Conservation (phyloP, 1,284 basidiomycete genomes). For the Cutaneotrichosporon sp. region DNA sequence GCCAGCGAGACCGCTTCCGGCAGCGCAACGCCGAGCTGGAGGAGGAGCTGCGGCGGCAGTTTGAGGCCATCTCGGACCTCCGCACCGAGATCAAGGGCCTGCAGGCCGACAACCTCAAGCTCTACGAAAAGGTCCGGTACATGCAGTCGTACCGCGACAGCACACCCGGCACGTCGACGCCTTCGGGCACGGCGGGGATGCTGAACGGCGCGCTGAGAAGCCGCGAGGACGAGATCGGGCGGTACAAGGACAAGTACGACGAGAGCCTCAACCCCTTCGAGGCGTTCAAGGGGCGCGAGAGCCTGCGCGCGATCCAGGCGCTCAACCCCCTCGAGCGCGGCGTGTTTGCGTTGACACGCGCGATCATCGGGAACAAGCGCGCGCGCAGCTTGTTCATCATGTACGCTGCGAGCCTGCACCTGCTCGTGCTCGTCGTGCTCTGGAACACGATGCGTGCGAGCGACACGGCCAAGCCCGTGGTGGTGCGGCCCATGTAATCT, state of each 20-base stretch:
- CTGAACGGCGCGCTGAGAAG: constrained; percentile 41
- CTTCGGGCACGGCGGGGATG: constrained; percentile 23
- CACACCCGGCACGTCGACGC: constrained; percentile 20
- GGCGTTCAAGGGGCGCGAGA: constrained; percentile 86
- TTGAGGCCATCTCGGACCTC: constrained; percentile 86
- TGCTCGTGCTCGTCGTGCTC: constrained; percentile 48
- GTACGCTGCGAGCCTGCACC: constrained; percentile 48
- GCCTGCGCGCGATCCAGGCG: constrained; percentile 84
- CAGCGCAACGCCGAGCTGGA: constrained; percentile 95
- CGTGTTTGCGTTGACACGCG: constrained; percentile 78
- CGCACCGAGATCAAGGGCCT: constrained; percentile 83
- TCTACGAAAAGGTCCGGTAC: constrained; percentile 95
- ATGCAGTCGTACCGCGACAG: constrained; percentile 86
- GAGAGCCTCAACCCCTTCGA: constrained; percentile 98
- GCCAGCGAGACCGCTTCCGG: constrained; percentile 92
- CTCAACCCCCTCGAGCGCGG: constrained; percentile 90
- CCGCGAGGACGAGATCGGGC: constrained; percentile 72
- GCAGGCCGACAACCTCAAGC: constrained; percentile 88
- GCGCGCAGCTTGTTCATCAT: constrained; percentile 60
- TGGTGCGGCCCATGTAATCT: not conserved
- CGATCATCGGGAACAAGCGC: constrained; percentile 83
- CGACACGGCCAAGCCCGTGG: constrained; percentile 16
- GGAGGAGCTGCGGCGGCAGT: constrained; percentile 94
- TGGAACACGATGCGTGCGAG: constrained; percentile 49
- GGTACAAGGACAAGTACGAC: constrained; percentile 89